A percentile compares a stretch with the other conserved stretches of the same genome.
These are phyloP conservation scores for Pezizomycotina sp. DNA, from an alignment of 2,329 filamentous ascomycete genomes.

Conservation along the genomic window DNA sequence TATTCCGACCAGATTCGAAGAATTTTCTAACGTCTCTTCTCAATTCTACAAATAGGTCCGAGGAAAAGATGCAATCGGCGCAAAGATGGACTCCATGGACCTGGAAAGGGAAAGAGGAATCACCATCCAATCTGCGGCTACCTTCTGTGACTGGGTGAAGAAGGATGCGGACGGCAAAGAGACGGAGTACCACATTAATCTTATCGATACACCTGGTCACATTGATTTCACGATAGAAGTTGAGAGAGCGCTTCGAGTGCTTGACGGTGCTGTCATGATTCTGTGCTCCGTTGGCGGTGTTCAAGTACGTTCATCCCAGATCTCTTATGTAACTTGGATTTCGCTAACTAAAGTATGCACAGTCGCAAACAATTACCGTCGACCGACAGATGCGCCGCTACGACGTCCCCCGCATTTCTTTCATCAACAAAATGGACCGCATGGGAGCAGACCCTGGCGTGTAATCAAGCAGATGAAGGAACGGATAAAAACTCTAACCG, in stretches of 20 bases:
- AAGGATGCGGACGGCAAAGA: constrained; percentile 59
- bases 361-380: constrained; percentile 95
- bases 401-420: constrained; percentile 86
- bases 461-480: constrained; percentile 93
- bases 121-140: constrained; percentile 95
- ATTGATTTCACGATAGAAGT: constrained; percentile 99
- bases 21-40: too few species aligned
- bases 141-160: constrained; percentile 94
- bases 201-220: constrained; percentile 96
- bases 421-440: constrained; percentile 99
- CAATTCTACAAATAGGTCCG: constrained; percentile 94
- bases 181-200: constrained; percentile 87
- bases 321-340: too few species aligned
- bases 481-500: constrained; percentile 71
- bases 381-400: constrained; percentile 98
- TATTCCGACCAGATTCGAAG: too few species aligned
- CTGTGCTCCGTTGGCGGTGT: constrained; percentile 93
- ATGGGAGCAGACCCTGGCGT: constrained; percentile 96
- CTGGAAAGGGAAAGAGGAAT: constrained; percentile 96
- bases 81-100: constrained; percentile 99
- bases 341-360: too few species aligned
- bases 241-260: constrained; percentile 79
- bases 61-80: constrained; percentile 83
- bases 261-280: constrained; percentile 97
- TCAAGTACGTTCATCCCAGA: too few species aligned